Percentiles rank a stretch among this genome's conserved stretches.
Evolutionary conservation across 1,139 yeast genomes (phyloP).

Genomic region (Candida neerlandica): DNA sequence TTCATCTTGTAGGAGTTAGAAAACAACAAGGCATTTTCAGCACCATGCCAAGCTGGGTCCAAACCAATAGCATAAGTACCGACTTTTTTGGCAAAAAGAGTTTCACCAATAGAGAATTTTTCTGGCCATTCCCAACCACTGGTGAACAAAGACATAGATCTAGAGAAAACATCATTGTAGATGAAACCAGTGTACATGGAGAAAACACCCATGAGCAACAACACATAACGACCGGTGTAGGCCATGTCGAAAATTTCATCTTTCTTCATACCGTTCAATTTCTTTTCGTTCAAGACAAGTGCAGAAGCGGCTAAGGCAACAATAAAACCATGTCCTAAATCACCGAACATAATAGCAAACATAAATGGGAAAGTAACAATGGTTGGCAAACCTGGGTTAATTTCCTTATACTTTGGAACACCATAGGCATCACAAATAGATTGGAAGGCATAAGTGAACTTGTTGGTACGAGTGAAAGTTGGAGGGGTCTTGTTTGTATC

Average conservation of each 20-base stretch:
- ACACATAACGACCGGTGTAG: slow-evolving; percentile 70
- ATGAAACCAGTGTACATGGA: slow-evolving; percentile 79
- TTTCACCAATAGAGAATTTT: slow-evolving; percentile 57
- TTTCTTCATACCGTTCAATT: slow-evolving; percentile 60
- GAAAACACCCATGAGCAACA: slow-evolving; percentile 73
- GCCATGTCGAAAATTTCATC: slow-evolving; percentile 88
- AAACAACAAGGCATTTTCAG: slow-evolving; percentile 73
- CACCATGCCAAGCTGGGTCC: slow-evolving; percentile 82
- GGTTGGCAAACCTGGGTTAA: slow-evolving; percentile 80
- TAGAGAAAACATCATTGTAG: slow-evolving; percentile 77
- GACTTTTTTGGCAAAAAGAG: slow-evolving; percentile 53
- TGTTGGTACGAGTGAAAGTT: slow-evolving; percentile 74
- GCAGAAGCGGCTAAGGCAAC: slow-evolving; percentile 59
- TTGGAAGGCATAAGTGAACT: slow-evolving; percentile 77
- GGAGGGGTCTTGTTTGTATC: slow-evolving; percentile 75
- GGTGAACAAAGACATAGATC: slow-evolving; percentile 69
- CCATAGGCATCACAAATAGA: slow-evolving; percentile 81
- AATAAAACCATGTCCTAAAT: slow-evolving; percentile 77
- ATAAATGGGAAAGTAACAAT: slow-evolving; percentile 80
- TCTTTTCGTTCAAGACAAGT: slow-evolving; percentile 63
- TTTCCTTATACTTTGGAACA: slow-evolving; percentile 73
- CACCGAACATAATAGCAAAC: slow-evolving; percentile 91
- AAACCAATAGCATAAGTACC: slow-evolving; percentile 71
- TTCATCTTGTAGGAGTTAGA: slow-evolving; percentile 84
- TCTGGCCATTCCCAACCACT: slow-evolving; percentile 82